Base-by-base conservation (phyloP, 2,329 filamentous ascomycete species). In the Fusarium piperis region DNA sequence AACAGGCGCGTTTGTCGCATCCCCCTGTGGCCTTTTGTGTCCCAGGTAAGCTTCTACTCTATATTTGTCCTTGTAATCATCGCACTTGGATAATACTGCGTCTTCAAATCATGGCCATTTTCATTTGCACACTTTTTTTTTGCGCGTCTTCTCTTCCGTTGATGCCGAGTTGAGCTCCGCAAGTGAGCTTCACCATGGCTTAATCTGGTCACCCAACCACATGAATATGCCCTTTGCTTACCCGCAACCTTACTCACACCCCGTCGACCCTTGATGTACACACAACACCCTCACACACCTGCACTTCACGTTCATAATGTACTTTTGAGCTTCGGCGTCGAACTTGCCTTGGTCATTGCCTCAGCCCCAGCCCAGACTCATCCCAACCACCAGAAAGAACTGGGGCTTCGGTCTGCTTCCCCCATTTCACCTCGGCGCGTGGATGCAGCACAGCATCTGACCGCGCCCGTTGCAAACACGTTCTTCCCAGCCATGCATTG, bases 1-100 rank as follows among this genome's bases (percentile, higher is more conserved):
- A 57, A 46, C 52, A 72, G 66, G 72, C 69, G 69, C 69, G 65
- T 62, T 59, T 59, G 51, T 72, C 72, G 66, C 62, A 70, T 62
- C 61, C 35, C 66, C 70, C 59, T 61, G 67, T 48, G 62, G 28
- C 16, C 26, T 57, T 46, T 58, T 53, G 51, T 26, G 32, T 53
- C 44, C 56, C 20, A 59, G 67, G 70, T 72, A 71, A 72, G 70
- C 59, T 33, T 67, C 55, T 36, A 71, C 56, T 64, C 33, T 61
- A 41, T 56, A 63, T 30, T 58, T 23, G 46, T 30, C 11, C 8
- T 52, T 41, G 23, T 67, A 23, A 36, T 59, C 48, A 39, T 46
- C 44, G 30, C 28, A 10, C 18, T 55, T 39, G 23, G 18, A 26
- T 53, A 56, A 57, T 16, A 36, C 48, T 26, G 38, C 36, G 15